Evolutionary conservation across 139 green algal genomes (phyloP).

Genomic region (Gonium pectorale): DNA sequence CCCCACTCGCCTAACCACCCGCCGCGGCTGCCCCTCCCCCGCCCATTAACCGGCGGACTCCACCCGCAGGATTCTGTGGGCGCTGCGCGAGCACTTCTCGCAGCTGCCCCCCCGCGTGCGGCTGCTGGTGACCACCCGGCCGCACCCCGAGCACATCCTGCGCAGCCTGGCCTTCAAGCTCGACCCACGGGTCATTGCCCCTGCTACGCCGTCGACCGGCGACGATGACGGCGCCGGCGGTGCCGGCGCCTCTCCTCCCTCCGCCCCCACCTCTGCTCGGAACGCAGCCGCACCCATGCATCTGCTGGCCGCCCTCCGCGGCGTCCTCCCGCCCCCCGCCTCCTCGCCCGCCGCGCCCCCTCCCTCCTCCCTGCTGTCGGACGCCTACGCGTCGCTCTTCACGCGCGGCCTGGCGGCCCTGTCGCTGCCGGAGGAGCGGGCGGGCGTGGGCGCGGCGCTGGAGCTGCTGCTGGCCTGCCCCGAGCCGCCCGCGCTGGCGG

Average conservation of each 20-base stretch:
- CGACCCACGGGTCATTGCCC: not conserved
- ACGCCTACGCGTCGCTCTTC: not conserved
- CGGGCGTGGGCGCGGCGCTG: not conserved
- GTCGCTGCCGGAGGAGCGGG: not conserved
- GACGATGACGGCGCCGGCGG: too few species aligned
- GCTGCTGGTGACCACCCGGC: constrained; percentile 1
- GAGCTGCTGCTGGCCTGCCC: constrained; percentile 33
- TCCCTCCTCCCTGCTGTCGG: not conserved
- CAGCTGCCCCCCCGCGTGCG: not conserved
- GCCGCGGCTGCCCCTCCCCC: too few species aligned
- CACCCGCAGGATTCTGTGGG: not conserved
- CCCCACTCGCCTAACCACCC: too few species aligned
- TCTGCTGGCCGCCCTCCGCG: not conserved
- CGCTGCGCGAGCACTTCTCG: constrained; percentile 6
- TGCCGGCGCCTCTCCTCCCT: too few species aligned
- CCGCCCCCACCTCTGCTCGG: too few species aligned
- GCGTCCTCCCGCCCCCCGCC: not conserved
- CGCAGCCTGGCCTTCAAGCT: not conserved
- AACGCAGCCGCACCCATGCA: too few species aligned
- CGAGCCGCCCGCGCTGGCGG: constrained; percentile 5
- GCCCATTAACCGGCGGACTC: too few species aligned
- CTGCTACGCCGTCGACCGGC: not conserved
- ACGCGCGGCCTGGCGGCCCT: not conserved
- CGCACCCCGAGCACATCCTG: not conserved
- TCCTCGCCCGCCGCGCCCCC: not conserved